These are phyloP conservation scores for Chamaenerion angustifolium DNA, from an alignment of 345 rosid species.

Conservation along the genomic window DNA sequence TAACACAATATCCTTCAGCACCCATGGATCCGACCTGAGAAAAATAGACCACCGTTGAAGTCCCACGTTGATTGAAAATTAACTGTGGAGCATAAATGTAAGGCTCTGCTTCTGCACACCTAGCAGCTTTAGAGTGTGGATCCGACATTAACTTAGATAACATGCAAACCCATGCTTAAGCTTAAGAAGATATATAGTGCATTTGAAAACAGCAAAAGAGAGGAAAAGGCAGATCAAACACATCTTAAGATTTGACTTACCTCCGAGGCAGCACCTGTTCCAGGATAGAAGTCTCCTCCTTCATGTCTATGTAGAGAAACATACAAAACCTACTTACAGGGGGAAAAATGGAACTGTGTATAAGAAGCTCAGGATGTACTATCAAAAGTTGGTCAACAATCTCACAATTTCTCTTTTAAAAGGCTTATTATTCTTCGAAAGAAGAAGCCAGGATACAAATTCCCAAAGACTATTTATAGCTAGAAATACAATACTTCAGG, in stretches of 20 bases:
- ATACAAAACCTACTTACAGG: slow-evolving; percentile 58
- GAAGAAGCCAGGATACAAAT: no score
- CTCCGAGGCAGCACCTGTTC: slow-evolving; percentile 86
- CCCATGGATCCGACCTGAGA: slow-evolving; percentile 69
- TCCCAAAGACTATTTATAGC: no score
- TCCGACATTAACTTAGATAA: no score
- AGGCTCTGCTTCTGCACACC: no score
- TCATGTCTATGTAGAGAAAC: slow-evolving; percentile 89
- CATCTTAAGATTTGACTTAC: slow-evolving; percentile 16
- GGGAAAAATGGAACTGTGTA: background rate
- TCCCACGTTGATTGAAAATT: background rate
- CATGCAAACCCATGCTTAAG: no score
- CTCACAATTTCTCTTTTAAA: no score
- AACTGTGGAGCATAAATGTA: background rate
- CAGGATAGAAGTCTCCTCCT: slow-evolving; percentile 82
- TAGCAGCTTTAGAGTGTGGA: no score
- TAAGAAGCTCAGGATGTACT: background rate
- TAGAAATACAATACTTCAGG: no score
- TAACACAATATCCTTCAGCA: slow-evolving; percentile 90
- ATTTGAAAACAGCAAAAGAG: background rate
- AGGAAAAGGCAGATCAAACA: background rate
- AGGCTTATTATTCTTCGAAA: no score
- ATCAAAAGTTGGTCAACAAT: background rate
- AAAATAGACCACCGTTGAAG: slow-evolving; percentile 10
- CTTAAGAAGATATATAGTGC: no score